Base-by-base conservation (phyloP, 345 rosid genomes). In the Punica granatum region DNA sequence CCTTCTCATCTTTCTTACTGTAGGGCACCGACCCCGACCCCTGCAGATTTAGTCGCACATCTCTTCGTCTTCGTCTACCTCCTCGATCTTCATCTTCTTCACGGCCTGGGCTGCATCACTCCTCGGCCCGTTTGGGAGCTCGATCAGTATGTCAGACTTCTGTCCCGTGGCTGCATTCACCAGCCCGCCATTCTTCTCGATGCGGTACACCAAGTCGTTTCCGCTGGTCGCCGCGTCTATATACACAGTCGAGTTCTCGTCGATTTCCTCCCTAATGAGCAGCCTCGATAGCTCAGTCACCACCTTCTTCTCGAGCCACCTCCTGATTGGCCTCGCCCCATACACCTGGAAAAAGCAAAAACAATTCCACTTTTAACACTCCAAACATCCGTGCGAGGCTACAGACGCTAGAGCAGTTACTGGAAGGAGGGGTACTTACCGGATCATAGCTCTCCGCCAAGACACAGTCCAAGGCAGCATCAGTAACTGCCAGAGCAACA, bases 261-360 rank as follows among this genome's bases (percentile, higher is more conserved):
- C 95, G 0, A 94, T 91, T 44, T 94, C 97, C 30, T 85, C 97
- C 70, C 85, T 83, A 43, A 94, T 59, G 0, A 94, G 86, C 99
- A 91, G 88, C 70, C 81, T 86, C 0, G 96, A 94, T 12, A 94
- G 74, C 75, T 89, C 90, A 0, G 99, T 94, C 0, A 94, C 98
- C 73, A 94, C 97, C 79, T 76, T 91, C 79, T 68, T 91, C 83
- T 94, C 97, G 0, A 94, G 90, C 99, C 97, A 94, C 64, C 99
- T 88, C 76, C 99, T 76, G 28, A 94, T 88, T 0, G 97, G 96
- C 37, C 97, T 81, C 2, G 97, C 96, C 9, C 99, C 96, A 64
- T 89, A 94, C 0, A 90, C 95, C 97, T 91, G 44, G n/a, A 53
- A 61, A 34, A 43, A n/a, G 10, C n/a, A 3, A 19, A 14, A 15